Conservation (phyloP, 768 basidiomycete species). For the Mycena rebaudengoi region DNA sequence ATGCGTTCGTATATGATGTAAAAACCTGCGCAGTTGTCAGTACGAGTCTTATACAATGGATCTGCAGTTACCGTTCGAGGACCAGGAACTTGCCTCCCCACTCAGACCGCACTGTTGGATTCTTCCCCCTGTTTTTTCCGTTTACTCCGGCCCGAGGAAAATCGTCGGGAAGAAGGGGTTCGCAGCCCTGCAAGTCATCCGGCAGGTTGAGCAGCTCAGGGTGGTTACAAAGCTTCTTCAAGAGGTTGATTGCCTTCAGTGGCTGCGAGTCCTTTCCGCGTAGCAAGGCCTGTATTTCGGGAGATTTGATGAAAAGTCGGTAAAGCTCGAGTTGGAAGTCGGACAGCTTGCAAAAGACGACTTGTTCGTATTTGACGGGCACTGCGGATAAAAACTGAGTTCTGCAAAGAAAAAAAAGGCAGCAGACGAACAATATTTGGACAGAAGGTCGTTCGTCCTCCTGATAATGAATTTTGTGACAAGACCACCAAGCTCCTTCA, state of each 20-base stretch:
- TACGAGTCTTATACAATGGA: neutral
- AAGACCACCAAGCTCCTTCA: slow-evolving; percentile 87
- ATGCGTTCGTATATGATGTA: slow-evolving; percentile 81
- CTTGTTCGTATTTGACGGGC: slow-evolving; percentile 98
- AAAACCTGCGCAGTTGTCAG: slow-evolving; percentile 60
- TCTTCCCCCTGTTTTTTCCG: slow-evolving; percentile 51
- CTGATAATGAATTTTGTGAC: slow-evolving; percentile 96
- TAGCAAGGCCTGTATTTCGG: slow-evolving; percentile 89
- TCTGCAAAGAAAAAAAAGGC: slow-evolving; percentile 1
- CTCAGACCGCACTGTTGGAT: slow-evolving; percentile 71
- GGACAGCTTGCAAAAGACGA: slow-evolving; percentile 91
- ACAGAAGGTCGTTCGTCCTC: slow-evolving; percentile 91
- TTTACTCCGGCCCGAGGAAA: slow-evolving; percentile 61
- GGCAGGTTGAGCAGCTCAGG: slow-evolving; percentile 91
- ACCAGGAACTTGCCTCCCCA: slow-evolving; percentile 95
- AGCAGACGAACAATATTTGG: slow-evolving; percentile 84
- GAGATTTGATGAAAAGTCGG: slow-evolving; percentile 89
- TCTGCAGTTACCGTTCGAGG: slow-evolving; percentile 73
- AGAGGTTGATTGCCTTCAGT: slow-evolving; percentile 93
- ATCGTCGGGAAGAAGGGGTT: slow-evolving; percentile 81
- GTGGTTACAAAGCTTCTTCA: slow-evolving; percentile 96
- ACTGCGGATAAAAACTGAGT: slow-evolving; percentile 56
- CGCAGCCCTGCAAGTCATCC: slow-evolving; percentile 83
- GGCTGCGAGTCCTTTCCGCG: slow-evolving; percentile 91
- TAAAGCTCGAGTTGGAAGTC: slow-evolving; percentile 87